These are phyloP conservation scores for Chalaropsis thielavioides DNA, from an alignment of 2,329 filamentous ascomycete genomes.

Conservation along the genomic window DNA sequence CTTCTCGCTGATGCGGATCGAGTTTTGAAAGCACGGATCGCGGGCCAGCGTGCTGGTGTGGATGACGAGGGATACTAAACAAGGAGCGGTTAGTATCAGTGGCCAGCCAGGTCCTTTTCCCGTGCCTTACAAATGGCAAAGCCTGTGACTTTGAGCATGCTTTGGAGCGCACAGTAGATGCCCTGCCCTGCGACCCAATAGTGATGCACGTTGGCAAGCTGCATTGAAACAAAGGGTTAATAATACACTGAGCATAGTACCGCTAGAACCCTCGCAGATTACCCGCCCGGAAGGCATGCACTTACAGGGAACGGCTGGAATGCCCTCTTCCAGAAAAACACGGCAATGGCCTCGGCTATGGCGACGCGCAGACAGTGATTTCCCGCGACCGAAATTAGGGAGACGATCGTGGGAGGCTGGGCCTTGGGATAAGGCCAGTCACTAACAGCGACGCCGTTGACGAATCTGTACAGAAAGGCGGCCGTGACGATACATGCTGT, in stretches of 20 bases:
- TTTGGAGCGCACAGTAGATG: conserved; percentile 6
- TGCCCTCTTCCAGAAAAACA: conserved; percentile 16
- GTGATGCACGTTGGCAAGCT: conserved; percentile 17
- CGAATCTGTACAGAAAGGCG: conserved; percentile 15
- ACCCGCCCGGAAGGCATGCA: neutral
- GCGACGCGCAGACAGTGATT: conserved; percentile 14
- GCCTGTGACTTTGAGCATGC: conserved; percentile 13
- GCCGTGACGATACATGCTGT: conserved; percentile 12
- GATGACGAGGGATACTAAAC: conserved; percentile 13
- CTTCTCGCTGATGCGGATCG: conserved; percentile 15
- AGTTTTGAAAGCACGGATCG: conserved; percentile 17
- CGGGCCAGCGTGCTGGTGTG: conserved; percentile 15
- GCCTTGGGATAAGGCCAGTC: conserved; percentile 16
- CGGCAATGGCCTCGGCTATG: conserved; percentile 14
- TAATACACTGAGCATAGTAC: neutral
- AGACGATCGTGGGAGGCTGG: conserved; percentile 15
- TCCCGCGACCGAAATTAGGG: conserved; percentile 13
- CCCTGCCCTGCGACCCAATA: conserved; percentile 16
- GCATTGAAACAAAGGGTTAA: neutral
- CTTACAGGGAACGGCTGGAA: conserved; percentile 15
- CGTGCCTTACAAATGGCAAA: conserved; percentile 15
- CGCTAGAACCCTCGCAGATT: no score
- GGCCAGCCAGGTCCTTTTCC: no score
- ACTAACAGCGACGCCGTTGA: conserved; percentile 12
- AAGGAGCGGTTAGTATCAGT: neutral